Evolutionary conservation across 352 stramenopile species (phyloP).

Genomic region (Phytophthora melonis): DNA sequence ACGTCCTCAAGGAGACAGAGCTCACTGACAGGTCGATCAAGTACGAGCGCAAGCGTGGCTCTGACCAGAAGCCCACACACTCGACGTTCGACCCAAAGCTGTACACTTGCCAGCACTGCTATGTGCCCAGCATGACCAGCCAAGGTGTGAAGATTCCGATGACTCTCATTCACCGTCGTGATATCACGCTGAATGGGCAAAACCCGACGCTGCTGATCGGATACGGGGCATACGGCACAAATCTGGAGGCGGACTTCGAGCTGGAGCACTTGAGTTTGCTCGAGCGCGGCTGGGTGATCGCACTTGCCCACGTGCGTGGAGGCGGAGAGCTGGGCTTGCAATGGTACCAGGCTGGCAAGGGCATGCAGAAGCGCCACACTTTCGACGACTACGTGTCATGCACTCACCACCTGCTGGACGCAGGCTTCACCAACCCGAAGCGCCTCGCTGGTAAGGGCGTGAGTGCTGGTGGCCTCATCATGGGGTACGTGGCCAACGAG

Average conservation of each 20-base stretch:
- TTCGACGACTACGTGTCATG: conserved; percentile 89
- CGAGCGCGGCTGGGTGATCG: conserved; percentile 89
- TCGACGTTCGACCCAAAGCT: conserved; percentile 39
- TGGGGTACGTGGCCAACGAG: conserved; percentile 90
- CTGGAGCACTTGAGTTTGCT: conserved; percentile 87
- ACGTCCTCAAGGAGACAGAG: conserved; percentile 67
- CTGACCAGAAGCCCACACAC: not conserved
- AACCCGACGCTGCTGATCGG: conserved; percentile 89
- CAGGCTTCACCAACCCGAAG: conserved; percentile 67
- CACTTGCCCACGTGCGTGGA: conserved; percentile 91
- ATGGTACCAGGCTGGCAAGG: conserved; percentile 90
- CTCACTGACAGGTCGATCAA: conserved; percentile 35
- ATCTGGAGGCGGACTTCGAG: conserved; percentile 89
- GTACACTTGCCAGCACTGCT: conserved; percentile 53
- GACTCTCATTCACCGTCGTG: conserved; percentile 79
- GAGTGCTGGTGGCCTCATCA: conserved; percentile 89
- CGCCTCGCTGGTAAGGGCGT: conserved; percentile 78
- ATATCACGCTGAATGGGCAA: conserved; percentile 56
- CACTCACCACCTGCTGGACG: conserved; percentile 66
- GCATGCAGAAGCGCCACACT: conserved; percentile 83
- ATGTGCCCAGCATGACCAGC: conserved; percentile 54
- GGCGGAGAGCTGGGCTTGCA: conserved; percentile 86
- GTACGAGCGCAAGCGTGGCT: conserved; percentile 4
- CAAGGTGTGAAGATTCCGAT: conserved; percentile 64
- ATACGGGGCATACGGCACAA: conserved; percentile 92